Base-by-base conservation (phyloP, 805 yeast species). In the Wickerhamiella brachini region DNA sequence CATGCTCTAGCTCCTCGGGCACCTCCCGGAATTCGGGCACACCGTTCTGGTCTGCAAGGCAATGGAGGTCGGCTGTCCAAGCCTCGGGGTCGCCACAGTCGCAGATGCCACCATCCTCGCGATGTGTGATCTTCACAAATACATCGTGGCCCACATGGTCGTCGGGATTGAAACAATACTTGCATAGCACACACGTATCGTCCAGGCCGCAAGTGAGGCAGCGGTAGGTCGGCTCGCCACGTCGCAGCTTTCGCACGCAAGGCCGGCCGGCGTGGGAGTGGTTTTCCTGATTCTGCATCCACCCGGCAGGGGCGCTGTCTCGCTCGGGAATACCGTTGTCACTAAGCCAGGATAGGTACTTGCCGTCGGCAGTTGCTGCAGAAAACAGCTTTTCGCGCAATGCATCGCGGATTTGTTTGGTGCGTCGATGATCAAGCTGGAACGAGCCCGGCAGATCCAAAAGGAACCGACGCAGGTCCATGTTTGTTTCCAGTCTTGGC, bases 81-180 rank as follows among this genome's bases (percentile, higher is more conserved):
- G 94, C 94, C 60, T 85, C 95, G 0, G 80, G 77, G 60, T 87
- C 95, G 3, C 95, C 95, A 64, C 95, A 86, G 61, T 86, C 95
- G 63, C 94, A 84, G 18, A 82, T 83, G 0, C 93, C 93, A 39
- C 89, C 85, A 52, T 77, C 77, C 53, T 73, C 83, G 21, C 66
- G 59, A 49, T 85, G 71, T 44, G 77, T 77, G 6, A 84, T 78
- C 41, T 78, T 71, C 17, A 79, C 75, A 51, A 80, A 77, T 8
- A 84, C 80, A 46, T 78, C 76, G 64, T 89, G 97, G 45, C 79
- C 90, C 37, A 62, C 61, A 65, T 89, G 97, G 51, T 75, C 72
- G 3, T 77, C 78, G 2, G 80, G 78, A 48, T 80, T 78, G 66
- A 72, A 89, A 63, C 97, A 89, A 53, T 74, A 69, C 10, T 80